Conservation (phyloP, 2,329 filamentous ascomycete species). For the Chrysoporthe deuterocubensis region DNA sequence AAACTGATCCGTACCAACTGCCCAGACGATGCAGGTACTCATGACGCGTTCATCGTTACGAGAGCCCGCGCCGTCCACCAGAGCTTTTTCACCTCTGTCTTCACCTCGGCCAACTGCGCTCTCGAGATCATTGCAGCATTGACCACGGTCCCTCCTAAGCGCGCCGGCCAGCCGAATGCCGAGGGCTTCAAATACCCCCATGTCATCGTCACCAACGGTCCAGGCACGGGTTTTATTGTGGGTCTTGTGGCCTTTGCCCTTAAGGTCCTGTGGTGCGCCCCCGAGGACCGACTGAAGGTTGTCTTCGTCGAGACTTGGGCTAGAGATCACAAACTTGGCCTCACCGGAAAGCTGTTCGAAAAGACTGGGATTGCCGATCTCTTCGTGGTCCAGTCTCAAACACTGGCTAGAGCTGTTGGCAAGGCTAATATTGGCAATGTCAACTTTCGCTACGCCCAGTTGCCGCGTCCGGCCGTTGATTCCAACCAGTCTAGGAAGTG, state of each 20-base stretch:
- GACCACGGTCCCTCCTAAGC: slow-evolving; percentile 33
- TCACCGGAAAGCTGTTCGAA: slow-evolving; percentile 80
- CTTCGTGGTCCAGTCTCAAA: slow-evolving; percentile 81
- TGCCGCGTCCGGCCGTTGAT: not conserved
- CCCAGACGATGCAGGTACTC: slow-evolving; percentile 51
- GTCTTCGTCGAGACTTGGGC: slow-evolving; percentile 95
- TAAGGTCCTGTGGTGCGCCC: slow-evolving; percentile 50
- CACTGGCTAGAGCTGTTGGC: slow-evolving; percentile 56
- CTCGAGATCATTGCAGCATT: slow-evolving; percentile 64
- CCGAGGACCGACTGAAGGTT: slow-evolving; percentile 65
- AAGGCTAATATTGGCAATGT: slow-evolving; percentile 38
- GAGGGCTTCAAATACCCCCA: slow-evolving; percentile 60
- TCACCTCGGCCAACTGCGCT: slow-evolving; percentile 70
- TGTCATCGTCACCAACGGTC: slow-evolving; percentile 84
- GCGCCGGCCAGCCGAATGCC: slow-evolving; percentile 25
- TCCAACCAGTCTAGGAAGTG: not conserved
- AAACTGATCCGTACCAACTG: slow-evolving; percentile 43
- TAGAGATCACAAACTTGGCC: slow-evolving; percentile 77
- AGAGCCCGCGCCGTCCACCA: slow-evolving; percentile 85
- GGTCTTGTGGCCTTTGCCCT: slow-evolving; percentile 54
- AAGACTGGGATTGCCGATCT: slow-evolving; percentile 69
- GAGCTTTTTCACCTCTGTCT: slow-evolving; percentile 71
- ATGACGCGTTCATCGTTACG: slow-evolving; percentile 69
- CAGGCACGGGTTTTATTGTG: slow-evolving; percentile 83
- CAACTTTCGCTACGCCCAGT: slow-evolving; percentile 17